Conservation (phyloP, 1,139 yeast species). For the Lodderomyces theae region DNA sequence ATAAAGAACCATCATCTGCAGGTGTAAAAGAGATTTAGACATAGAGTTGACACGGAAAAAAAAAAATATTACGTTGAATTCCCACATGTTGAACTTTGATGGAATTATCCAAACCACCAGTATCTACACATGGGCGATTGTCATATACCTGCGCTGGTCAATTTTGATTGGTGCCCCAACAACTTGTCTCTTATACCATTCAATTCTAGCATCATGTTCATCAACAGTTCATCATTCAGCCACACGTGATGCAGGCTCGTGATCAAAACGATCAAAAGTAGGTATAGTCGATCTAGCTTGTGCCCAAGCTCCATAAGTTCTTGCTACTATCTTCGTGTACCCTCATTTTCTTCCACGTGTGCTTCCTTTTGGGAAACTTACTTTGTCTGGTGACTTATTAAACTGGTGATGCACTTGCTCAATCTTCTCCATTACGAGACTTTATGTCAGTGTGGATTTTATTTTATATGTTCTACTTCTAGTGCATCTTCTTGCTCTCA, state of each 20-base stretch:
- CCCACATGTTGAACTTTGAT: no score
- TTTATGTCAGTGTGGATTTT: conserved; percentile 12
- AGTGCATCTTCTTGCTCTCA: background rate
- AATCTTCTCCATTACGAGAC: conserved; percentile 16
- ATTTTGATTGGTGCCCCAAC: conserved; percentile 21
- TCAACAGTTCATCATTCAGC: conserved; percentile 26
- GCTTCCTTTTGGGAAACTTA: conserved; percentile 12
- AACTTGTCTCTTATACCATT: conserved; percentile 23
- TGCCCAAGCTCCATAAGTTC: conserved; percentile 24
- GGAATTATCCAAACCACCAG: no score
- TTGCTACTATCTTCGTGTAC: conserved; percentile 11
- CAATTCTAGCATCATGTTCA: conserved; percentile 26
- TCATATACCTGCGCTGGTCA: no score
- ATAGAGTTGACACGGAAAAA: background rate
- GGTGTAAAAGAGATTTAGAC: no score
- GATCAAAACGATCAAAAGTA: conserved; percentile 31
- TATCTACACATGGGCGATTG: no score
- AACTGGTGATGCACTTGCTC: conserved; percentile 13
- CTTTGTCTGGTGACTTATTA: conserved; percentile 13
- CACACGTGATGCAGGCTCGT: conserved; percentile 36
- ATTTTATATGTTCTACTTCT: conserved; percentile 3
- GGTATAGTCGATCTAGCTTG: conserved; percentile 24
- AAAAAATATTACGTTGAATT: background rate
- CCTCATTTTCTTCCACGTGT: conserved; percentile 9
- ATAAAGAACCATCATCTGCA: no score